Base-by-base conservation (phyloP, 495 filamentous ascomycete species). In the Aspergillus indologenus region DNA sequence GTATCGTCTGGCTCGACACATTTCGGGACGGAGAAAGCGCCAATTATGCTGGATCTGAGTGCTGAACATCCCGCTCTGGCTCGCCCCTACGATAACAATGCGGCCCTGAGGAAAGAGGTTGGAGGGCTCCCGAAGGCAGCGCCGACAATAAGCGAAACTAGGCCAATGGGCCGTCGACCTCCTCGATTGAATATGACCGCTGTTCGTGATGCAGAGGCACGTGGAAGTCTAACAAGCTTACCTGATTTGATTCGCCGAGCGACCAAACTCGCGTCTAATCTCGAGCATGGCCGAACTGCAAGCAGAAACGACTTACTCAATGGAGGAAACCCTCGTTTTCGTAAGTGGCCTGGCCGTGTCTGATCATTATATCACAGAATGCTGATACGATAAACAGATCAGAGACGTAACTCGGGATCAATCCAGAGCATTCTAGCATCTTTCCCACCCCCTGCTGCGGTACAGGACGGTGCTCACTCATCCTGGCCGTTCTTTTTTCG, bases 351-450 rank as follows among this genome's bases (percentile, higher is more conserved):
- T 43, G 26, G 20, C n/a, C 21, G 48, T 46, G 14, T 11, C 1
- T 1, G n/a, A 31, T 24, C 15, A 51, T 18, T n/a, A 17, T 24
- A 24, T 20, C 19, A 23, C 1, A 7, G 12, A 21, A 17, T 18
- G 26, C 48, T 51, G 14, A 51, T 9, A 17, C n/a, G 29, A 54
- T 45, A 20, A 17, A 40, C 40, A 71, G 68, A 63, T 23, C 43
- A 66, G 45, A 61, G 52, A n/a, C 64, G 72, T 46, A 67, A 71
- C n/a, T 83, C 81, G 3, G 83, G 82, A 72, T 82, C 92, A 63
- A 79, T 98, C 45, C 92, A 90, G 17, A 92, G 96, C 66, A 96
- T 97, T 68, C 80, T 98, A 6, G 88, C 90, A 14, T 90, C 91
- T 15, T 98, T 98, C 59, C 94, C 94, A 14, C 88, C 92, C 12